These are phyloP conservation scores for Podila clonocystis DNA, from an alignment of 192 early-diverging fungal genomes.

Conservation along the genomic window DNA sequence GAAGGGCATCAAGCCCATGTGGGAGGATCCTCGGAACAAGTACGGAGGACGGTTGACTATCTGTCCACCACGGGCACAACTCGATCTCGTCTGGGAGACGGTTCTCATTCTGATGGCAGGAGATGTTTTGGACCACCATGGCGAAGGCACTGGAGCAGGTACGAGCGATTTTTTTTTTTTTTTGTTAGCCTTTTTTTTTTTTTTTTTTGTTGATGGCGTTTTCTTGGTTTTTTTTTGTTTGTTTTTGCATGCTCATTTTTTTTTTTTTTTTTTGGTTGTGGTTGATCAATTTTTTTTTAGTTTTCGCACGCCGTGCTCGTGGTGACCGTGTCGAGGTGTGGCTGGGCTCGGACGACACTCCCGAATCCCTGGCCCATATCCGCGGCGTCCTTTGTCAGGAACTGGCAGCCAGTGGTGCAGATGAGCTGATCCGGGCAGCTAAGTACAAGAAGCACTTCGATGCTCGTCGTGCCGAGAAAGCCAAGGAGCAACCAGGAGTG, in stretches of 20 bases:
- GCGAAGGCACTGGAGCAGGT: conserved; percentile 43
- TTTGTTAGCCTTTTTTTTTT: background rate
- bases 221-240: background rate
- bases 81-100: conserved; percentile 59
- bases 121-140: conserved; percentile 43
- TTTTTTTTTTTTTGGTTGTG: background rate
- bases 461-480: conserved; percentile 21
- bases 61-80: conserved; percentile 19
- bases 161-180: background rate
- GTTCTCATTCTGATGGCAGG: conserved; percentile 58
- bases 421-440: conserved; percentile 29
- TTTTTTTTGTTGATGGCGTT: too few species aligned
- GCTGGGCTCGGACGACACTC: conserved; percentile 49
- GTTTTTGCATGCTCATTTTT: background rate
- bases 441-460: conserved; percentile 54
- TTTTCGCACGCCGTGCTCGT: conserved; percentile 43
- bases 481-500: conserved; percentile 9
- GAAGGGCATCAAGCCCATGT: conserved; percentile 77
- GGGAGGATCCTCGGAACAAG: conserved; percentile 83
- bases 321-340: conserved; percentile 64
- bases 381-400: conserved; percentile 38
- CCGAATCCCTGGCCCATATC: conserved; percentile 40
- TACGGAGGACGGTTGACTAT: conserved; percentile 69
- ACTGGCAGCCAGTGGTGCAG: conserved; percentile 29
- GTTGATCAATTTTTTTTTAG: conserved; percentile 9